Evolutionary conservation across 139 green algal genomes (phyloP), one percentile per base, ranked within the genome.

Genomic region (Chlamydomonas applanata): DNA sequence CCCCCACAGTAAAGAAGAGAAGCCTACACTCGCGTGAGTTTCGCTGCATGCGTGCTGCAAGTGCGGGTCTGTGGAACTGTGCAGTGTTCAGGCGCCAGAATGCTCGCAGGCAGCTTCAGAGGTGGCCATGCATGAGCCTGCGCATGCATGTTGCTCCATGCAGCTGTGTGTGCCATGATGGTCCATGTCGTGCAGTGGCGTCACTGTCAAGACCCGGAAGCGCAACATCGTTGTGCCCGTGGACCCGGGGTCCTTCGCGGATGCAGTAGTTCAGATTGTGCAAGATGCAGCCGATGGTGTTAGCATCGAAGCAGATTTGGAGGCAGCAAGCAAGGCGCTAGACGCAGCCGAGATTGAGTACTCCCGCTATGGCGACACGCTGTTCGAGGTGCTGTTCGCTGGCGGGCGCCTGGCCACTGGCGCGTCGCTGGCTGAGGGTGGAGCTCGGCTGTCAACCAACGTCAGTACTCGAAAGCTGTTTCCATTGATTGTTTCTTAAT

Each of bases 311-410:
- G 84, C 86, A 61, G 85, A 91, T 33, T 82, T 97, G n/a, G 86
- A 93, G 32, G 83, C 86, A 7, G 91, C 80, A 2, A 82, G 84
- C 70, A 97, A 97, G 85, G 87, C 83, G 0, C 83, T 97, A n/a
- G 93, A 72, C 24, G 54, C 45, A 24, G 87, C 86, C 2, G 89
- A 97, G 30, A 84, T 98, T 3, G 94, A 98, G 77, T 98, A 97
- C 72, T 91, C 79, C 2, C 86, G 95, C 34, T 98, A 98, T 93
- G 92, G 93, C 32, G 95, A 98, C 67, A 95, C 93, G 1, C 85
- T 98, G 19, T 98, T 98, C 82, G 94, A 98, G 90, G 89, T 97
- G 60, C 80, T 94, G 7, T 98, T 97, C 81, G 89, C 90, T 22
- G 93, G 93, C n/a, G 90, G 86, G 24, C 87, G 91, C 25, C 79